Base-by-base conservation (phyloP, 345 rosid species). In the Luvunga scandens region DNA sequence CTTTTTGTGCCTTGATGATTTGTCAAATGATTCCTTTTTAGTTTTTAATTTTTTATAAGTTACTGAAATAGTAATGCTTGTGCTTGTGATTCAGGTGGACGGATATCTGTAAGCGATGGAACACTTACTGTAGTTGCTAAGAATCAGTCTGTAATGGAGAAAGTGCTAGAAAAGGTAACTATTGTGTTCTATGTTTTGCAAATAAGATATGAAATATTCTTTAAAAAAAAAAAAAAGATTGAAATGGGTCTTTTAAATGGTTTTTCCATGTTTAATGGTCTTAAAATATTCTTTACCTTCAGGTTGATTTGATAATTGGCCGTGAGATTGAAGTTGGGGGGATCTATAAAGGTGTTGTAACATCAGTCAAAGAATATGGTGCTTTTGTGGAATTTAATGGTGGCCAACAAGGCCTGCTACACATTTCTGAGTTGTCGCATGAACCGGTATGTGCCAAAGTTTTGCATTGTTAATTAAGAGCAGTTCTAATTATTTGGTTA, bases 301-400 rank as follows among this genome's bases (percentile, higher is more conserved):
- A 95, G 99, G 85, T 95, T 84, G 96, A 95, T 72, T 87, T 87
- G 80, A 85, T 87, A 71, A 79, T 94, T 81, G 98, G 98, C 77
- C 92, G 97, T 63, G 94, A 96, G 87, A 91, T 96, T 78, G 90
- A 87, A 83, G 90, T 92, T 77, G 98, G 98, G 75, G 94, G 94
- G 10, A 77, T 89, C 66, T 96, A 94, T 84, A 92, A 89, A 88
- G 99, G 99, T 71, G 83, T 90, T 65, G 95, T 96, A 77, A 83
- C 90, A 77, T 92, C 99, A 60, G 78, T 96, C 33, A 96, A 96
- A 88, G 98, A 96, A 84, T 96, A 96, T 67, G 99, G 99, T 69
- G 99, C 99, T 62, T 94, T 96, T 78, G 93, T 96, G 83, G 97
- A 94, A 89, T 96, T 96, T 66, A 92, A 85, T 85, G 99, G 99